Evolutionary conservation across 2,329 filamentous ascomycete genomes (phyloP).

Genomic region (Scytalidium sp.): DNA sequence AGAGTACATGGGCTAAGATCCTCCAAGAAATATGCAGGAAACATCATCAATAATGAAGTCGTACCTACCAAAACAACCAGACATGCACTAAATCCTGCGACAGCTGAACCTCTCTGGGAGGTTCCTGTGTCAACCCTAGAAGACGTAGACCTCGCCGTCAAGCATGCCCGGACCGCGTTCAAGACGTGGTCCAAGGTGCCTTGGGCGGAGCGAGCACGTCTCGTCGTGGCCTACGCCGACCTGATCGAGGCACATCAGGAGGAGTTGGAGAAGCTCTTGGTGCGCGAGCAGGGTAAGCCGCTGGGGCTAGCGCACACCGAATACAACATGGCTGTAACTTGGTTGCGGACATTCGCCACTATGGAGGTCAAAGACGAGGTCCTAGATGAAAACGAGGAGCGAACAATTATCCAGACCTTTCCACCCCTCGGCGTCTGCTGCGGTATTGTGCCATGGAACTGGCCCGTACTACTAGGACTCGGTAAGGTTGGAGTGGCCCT

Average conservation of each 20-base stretch:
- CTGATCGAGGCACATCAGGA: conserved; percentile 28
- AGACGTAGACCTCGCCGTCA: conserved; percentile 44
- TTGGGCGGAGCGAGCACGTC: conserved; percentile 37
- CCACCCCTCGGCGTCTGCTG: conserved; percentile 46
- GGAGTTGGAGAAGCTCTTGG: conserved; percentile 42
- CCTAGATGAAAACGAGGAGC: conserved; percentile 4
- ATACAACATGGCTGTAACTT: conserved; percentile 7
- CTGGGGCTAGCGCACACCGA: conserved; percentile 21
- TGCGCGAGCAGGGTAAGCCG: conserved; percentile 51
- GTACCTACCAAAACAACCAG: conserved; percentile 1
- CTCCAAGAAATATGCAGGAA: conserved; percentile 1
- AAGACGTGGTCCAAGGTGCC: conserved; percentile 42
- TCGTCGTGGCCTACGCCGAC: conserved; percentile 4
- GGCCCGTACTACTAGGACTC: conserved; percentile 41
- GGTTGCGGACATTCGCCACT: conserved; percentile 6
- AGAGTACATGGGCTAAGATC: not conserved
- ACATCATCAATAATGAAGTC: conserved; percentile 13
- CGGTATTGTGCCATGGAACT: conserved; percentile 61
- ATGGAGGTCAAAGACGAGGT: conserved; percentile 7
- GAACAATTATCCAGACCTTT: conserved; percentile 23
- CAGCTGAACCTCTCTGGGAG: conserved; percentile 6
- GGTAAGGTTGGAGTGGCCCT: conserved; percentile 48
- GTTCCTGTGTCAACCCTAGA: conserved; percentile 37
- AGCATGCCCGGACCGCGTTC: conserved; percentile 42
- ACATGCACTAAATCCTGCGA: conserved; percentile 11